Base-by-base conservation (phyloP, 2,329 filamentous ascomycete genomes). In the Coniochaeta prunicola region DNA sequence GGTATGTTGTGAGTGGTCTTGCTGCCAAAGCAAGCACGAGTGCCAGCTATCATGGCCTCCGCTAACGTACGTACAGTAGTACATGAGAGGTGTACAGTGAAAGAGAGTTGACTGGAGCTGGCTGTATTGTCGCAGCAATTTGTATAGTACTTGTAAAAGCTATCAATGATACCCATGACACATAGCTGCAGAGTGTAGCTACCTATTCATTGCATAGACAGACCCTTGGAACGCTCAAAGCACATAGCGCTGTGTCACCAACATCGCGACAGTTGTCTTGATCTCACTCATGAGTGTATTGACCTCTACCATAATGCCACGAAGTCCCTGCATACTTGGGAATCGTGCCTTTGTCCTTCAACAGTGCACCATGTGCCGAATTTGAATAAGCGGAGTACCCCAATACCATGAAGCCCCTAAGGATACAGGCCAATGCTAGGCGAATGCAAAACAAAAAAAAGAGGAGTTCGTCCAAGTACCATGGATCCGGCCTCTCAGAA, bases 131-230 rank as follows among this genome's bases (percentile, higher is more conserved):
- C 24, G 4, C 19, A 26, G 50, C 50, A 64, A 62, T 60, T 28
- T 50, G 45, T 50, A 50, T 30, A 24, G 21, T 30, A 50, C n/a
- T 24, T 50, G 57, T 60, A 56, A 53, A 60, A 64, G 57, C 59
- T 58, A 61, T 64, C 59, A 63, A 63, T 68, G 63, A 69, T 67
- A 63, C 65, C 65, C 67, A 63, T 64, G 60, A 60, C 59, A 60
- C 68, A 15, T 15, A 36, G 33, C 33, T 36, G 33, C 33, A 4
- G 33, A 36, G 12, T 15, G 15, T 9, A 36, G 33, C 33, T 36
- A 36, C 33, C 15, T 13, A 7, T 36, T 36, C 33, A 36, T 21
- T 26, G 40, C 9, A 3, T 24, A 15, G 12, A 26, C 3, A 4
- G 26, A 26, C 19, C 6, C 19, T 15, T 45, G 19, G 21, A 12